A percentile compares a stretch with the other conserved stretches of the same genome.
phyloP scores from a whole-genome alignment of 2,329 filamentous ascomycete species.

The Pestalotiopsis fici region DNA sequence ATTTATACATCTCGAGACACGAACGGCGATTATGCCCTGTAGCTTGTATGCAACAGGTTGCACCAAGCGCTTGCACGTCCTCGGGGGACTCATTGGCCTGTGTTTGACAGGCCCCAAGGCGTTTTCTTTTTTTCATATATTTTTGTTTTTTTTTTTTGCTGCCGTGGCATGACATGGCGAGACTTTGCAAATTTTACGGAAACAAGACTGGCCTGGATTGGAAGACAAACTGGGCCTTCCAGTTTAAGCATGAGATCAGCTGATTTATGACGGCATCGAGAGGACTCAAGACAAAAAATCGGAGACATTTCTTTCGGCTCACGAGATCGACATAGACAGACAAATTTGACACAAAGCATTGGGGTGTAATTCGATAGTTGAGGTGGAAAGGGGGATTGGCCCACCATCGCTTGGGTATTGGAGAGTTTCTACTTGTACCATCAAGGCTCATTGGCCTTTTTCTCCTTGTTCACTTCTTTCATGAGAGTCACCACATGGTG shows the following conservation, averaged over 20 bases:
- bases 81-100: slow-evolving; percentile 23
- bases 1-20: slow-evolving; percentile 8
- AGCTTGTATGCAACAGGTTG: slow-evolving; percentile 13
- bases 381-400: slow-evolving; percentile 18
- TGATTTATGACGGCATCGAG: slow-evolving; percentile 31
- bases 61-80: slow-evolving; percentile 6
- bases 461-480: neutral
- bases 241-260: slow-evolving; percentile 24
- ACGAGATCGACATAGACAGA: slow-evolving; percentile 30
- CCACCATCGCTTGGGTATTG: slow-evolving; percentile 18
- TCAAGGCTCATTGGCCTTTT: slow-evolving; percentile 10
- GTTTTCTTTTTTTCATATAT: too few relatives aligned
- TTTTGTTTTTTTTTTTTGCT: slow-evolving; percentile 22
- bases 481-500: slow-evolving; percentile 2
- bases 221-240: slow-evolving; percentile 13
- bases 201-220: slow-evolving; percentile 20
- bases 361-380: slow-evolving; percentile 28
- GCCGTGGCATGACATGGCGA: slow-evolving; percentile 23
- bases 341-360: slow-evolving; percentile 26
- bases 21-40: neutral
- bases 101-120: slow-evolving; percentile 21
- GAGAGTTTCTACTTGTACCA: slow-evolving; percentile 21
- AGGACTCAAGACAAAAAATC: slow-evolving; percentile 28
- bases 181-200: slow-evolving; percentile 20
- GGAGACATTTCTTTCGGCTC: slow-evolving; percentile 19